Evolutionary conservation across 495 filamentous ascomycete species (phyloP).

Genomic region (Cetradonia linearis): DNA sequence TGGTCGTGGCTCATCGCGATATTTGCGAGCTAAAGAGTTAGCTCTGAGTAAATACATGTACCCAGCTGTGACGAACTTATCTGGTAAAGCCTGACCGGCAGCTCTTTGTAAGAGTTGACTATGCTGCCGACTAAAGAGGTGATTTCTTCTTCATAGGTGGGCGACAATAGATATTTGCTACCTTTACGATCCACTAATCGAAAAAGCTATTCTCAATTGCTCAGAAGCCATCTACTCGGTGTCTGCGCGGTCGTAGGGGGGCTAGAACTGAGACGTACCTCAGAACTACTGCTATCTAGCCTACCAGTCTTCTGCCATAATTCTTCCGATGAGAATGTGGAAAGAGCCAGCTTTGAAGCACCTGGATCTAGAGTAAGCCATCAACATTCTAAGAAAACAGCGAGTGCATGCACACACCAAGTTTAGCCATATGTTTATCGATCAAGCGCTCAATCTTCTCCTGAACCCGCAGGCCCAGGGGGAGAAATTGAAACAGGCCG

Average conservation of each 20-base stretch:
- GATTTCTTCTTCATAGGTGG: conserved; percentile 96
- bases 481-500: conserved; percentile 87
- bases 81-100: conserved; percentile 84
- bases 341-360: conserved; percentile 79
- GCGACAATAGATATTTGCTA: conserved; percentile 65
- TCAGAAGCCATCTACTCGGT: conserved; percentile 8
- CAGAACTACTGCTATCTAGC: conserved; percentile 44
- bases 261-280: conserved; percentile 36
- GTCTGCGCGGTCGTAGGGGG: conserved; percentile 9
- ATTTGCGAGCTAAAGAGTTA: conserved; percentile 65
- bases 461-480: conserved; percentile 80
- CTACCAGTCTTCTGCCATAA: conserved; percentile 68
- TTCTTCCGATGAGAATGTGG: conserved; percentile 74
- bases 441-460: conserved; percentile 78
- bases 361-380: conserved; percentile 39
- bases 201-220: conserved; percentile 50
- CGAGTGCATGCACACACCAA: conserved; percentile 44
- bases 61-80: conserved; percentile 48
- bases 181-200: conserved; percentile 70
- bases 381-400: background rate
- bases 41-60: conserved; percentile 10
- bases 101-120: conserved; percentile 74
- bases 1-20: conserved; percentile 82
- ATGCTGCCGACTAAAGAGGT: conserved; percentile 64
- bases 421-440: conserved; percentile 73